Evolutionary conservation across 2,329 filamentous ascomycete genomes (phyloP), one percentile per base, ranked within the genome.

Genomic region (Neoascochyta sp.): DNA sequence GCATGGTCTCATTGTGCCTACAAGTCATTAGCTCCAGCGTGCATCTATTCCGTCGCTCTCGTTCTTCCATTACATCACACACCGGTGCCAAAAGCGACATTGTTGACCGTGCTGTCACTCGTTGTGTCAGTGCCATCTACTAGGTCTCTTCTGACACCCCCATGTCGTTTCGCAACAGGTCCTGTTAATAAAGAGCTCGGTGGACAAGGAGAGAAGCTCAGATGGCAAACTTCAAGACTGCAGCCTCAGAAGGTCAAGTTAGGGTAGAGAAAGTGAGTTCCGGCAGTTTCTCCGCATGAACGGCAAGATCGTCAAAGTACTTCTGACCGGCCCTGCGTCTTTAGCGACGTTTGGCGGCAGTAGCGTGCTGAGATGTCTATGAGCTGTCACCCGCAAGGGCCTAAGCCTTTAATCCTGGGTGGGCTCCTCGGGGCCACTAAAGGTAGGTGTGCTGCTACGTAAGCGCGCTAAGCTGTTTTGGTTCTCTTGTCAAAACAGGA

Each of bases 271-370:
- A 9, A 17, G 27, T 28, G 24, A 17, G 28, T 31, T 23, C 34
- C 23, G 16, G 32, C 24, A 43, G 29, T 40, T 40, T 34, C 37
- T 35, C 32, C 26, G 29, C 33, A 13, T 24, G 8, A 14, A 27
- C 20, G 24, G 28, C 31, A 40, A 39, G 22, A 29, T 32, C 16
- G 29, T 29, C 11, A 27, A 27, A 39, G 24, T 27, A 29, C 27
- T 20, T 34, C 16, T 15, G 15, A 34, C 18, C 29, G 33, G 26
- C 33, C 36, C n/a, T n/a, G n/a, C n/a, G n/a, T n/a, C n/a, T n/a
- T n/a, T n/a, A n/a, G n/a, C n/a, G n/a, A n/a, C n/a, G n/a, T n/a
- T n/a, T n/a, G n/a, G n/a, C n/a, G n/a, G n/a, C n/a, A n/a, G n/a
- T n/a, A n/a, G n/a, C n/a, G n/a, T n/a, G n/a, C n/a, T n/a, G n/a